Evolutionary conservation across 768 basidiomycete genomes (phyloP), one percentile per base, ranked within the genome.

Genomic region (Porphyrellus cyaneotinctus): DNA sequence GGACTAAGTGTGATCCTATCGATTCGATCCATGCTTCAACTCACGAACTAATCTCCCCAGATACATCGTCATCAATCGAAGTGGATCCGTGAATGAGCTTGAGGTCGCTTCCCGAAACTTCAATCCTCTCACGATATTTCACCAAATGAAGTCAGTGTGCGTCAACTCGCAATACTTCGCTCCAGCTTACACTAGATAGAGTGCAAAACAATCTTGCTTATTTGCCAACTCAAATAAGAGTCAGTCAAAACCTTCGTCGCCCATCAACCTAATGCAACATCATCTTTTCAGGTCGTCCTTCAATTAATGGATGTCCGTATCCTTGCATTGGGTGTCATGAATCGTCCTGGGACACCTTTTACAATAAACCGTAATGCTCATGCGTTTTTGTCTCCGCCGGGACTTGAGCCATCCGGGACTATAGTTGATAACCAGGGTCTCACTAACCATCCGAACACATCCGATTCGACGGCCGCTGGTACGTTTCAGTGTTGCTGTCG

Each of bases 41-140:
- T 24, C 31, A 35, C 23, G 20, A 6, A 53, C 43, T 10, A 12
- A 47, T 17, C 28, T 49, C 22, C 22, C 36, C 58, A 88, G 88
- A 64, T 91, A 88, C 58, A 75, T 91, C 53, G 78, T 85, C 22
- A 65, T 92, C 52, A 88, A 88, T 61, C 83, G 87, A 45, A 88
- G 84, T 59, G 87, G 87, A 31, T 76, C 84, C 28, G 85, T 84
- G 4, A 91, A 89, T 61, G 79, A 85, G 61, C 75, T 86, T 15
- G 82, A 88, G 57, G 75, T 73, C 6, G 75, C 84, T 1, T 87
- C 89, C 11, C 78, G 90, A 55, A 77, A 67, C 52, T 92, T 83
- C 66, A 82, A 82, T 58, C 87, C 88, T 10, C 61, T 83, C 13
- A 64, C 71, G 0, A 72, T 89, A n/a, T 86, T 89, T 64, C 76